These are phyloP conservation scores for Pseudocercospora cruenta DNA, from an alignment of 2,329 filamentous ascomycete genomes.

Conservation along the genomic window DNA sequence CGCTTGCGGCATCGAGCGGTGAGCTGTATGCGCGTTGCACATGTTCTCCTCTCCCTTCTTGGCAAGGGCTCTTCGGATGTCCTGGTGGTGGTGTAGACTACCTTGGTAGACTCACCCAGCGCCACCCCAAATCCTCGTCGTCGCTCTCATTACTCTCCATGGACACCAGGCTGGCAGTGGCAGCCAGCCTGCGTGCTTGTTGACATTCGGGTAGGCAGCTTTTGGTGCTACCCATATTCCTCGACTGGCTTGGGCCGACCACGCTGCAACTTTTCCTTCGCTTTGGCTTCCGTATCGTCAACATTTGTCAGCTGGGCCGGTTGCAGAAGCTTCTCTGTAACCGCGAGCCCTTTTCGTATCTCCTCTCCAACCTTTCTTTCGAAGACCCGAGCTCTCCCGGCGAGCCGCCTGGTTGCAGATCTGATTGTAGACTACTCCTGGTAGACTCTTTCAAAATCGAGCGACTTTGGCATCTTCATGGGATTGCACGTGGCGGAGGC, in stretches of 20 bases:
- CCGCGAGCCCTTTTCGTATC: neutral
- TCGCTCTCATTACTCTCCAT: neutral
- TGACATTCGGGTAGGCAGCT: neutral
- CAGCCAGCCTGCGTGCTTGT: neutral
- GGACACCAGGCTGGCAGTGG: neutral
- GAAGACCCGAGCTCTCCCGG: neutral
- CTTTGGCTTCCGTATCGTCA: neutral
- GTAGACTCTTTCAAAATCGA: neutral
- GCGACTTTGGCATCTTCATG: neutral
- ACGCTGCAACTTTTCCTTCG: no score
- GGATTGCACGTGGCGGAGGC: neutral
- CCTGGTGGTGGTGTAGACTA: neutral
- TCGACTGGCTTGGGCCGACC: neutral
- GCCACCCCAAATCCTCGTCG: no score
- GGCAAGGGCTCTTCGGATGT: no score
- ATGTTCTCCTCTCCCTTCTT: no score
- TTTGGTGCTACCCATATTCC: neutral
- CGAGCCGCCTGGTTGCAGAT: neutral
- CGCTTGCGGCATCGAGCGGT: neutral
- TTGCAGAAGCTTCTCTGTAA: neutral
- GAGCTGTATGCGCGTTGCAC: neutral
- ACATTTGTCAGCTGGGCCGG: neutral
- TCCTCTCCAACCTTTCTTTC: neutral
- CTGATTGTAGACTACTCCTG: neutral
- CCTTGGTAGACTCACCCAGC: neutral